These are phyloP conservation scores for Ceratocystis ficicola DNA, from an alignment of 2,329 filamentous ascomycete species.

Conservation along the genomic window DNA sequence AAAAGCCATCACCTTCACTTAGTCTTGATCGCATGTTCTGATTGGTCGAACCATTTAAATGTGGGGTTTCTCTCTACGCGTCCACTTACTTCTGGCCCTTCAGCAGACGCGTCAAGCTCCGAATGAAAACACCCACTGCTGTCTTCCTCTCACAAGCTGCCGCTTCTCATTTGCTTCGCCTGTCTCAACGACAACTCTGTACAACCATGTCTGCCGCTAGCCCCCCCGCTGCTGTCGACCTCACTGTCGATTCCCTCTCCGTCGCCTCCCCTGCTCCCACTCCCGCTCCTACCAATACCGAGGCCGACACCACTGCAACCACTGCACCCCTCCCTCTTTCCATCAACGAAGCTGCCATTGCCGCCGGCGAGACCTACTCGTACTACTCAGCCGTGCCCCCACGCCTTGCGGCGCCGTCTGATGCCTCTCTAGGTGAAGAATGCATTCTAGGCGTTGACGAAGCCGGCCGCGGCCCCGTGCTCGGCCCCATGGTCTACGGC, in stretches of 20 bases:
- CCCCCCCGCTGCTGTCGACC: conserved; percentile 1
- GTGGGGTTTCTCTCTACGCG: neutral
- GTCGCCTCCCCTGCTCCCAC: neutral
- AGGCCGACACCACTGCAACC: conserved; percentile 19
- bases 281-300: neutral
- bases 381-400: conserved; percentile 59
- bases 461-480: conserved; percentile 84
- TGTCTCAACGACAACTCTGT: too few species aligned
- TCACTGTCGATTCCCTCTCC: conserved; percentile 22
- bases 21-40: neutral
- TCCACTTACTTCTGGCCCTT: conserved; percentile 1
- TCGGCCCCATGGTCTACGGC: conserved; percentile 66
- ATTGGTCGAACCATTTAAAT: neutral
- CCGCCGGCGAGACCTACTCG: conserved; percentile 55
- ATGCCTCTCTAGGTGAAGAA: conserved; percentile 31
- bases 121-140: neutral
- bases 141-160: neutral
- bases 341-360: conserved; percentile 44
- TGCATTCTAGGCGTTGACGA: conserved; percentile 86
- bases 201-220: neutral
- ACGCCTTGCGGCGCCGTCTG: conserved; percentile 38
- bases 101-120: neutral
- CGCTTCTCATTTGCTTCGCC: neutral
- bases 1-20: neutral
- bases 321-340: conserved; percentile 55